Base-by-base conservation (phyloP, 805 yeast genomes). In the Starmerella vaccinii region DNA sequence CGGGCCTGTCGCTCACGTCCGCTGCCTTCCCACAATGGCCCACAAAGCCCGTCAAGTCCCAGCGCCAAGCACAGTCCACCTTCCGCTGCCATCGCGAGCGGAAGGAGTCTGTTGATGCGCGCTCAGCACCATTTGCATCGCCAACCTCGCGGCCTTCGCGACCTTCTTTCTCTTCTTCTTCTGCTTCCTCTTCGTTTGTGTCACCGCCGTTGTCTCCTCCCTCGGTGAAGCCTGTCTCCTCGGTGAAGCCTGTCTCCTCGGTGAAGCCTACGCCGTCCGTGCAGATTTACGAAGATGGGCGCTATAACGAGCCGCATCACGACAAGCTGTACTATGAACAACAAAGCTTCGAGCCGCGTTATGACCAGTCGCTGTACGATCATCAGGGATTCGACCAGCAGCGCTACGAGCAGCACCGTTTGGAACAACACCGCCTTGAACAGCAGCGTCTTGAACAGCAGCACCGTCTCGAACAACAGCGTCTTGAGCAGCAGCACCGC, bases 1-100 rank as follows among this genome's bases (percentile, higher is more conserved):
- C 49, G 10, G 49, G 49, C 15, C 43, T 46, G 15, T 37, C 35
- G 8, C 35, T 46, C 13, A 18, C 49, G 29, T 27, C 34, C n/a
- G 34, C 16, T 12, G 42, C 32, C 12, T 21, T 24, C 19, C 35
- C 35, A 22, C 44, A 24, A 13, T 34, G 44, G 37, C 43, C 27
- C 21, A 33, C 27, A 13, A 24, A 15, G 9, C 29, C 32, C 23
- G 29, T 23, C 6, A 44, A 33, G 18, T 21, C 23, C 16, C 16
- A 32, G 27, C 29, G 47, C 29, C 19, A 24, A 19, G 5, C 33
- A 15, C 32, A 24, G 18, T 21, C 13, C 15, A 21, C 24, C 16
- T 21, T 29, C 24, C 35, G 39, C 26, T 29, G 32, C 16, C 48
- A 44, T 18, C 38, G 46, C 32, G 35, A 24, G 12, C 46, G 29